Percentiles rank a stretch among this genome's conserved stretches.
These are phyloP conservation scores for Fraxinus sp. DNA, from an alignment of 305 asterid species.

Conservation along the genomic window DNA sequence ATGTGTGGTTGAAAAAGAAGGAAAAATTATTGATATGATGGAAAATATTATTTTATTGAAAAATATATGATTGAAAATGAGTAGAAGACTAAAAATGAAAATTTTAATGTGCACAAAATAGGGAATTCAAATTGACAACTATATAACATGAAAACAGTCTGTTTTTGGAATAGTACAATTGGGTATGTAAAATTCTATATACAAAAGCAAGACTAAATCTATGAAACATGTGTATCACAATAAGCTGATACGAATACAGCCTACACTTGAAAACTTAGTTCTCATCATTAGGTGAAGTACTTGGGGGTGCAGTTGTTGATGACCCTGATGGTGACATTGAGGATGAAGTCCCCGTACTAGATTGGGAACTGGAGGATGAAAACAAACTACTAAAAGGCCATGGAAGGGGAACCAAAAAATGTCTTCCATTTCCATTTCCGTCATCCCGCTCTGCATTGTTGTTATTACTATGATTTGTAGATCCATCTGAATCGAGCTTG, in stretches of 20 bases:
- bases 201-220: conserved; percentile 26
- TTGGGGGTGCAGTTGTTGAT: conserved; percentile 34
- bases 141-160: conserved; percentile 8
- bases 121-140: background rate
- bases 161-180: conserved; percentile 15
- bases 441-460: conserved; percentile 31
- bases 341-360: conserved; percentile 38
- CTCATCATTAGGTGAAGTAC: conserved; percentile 38
- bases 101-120: too few species aligned
- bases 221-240: background rate
- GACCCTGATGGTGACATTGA: conserved; percentile 24
- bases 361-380: conserved; percentile 43
- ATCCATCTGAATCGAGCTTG: conserved; percentile 38
- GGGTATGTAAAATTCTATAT: conserved; percentile 18
- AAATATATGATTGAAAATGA: too few species aligned
- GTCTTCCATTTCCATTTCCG: conserved; percentile 41
- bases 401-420: conserved; percentile 56
- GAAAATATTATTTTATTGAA: too few species aligned
- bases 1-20: too few species aligned
- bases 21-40: too few species aligned
- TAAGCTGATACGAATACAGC: conserved; percentile 3
- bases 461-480: conserved; percentile 23
- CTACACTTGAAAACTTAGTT: conserved; percentile 27
- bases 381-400: conserved; percentile 78
- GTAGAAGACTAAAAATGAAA: too few species aligned